Percentiles rank a stretch among this genome's conserved stretches.
Conservation (phyloP, 2,329 filamentous ascomycete genomes). For the Alternaria hordeiaustralica region DNA sequence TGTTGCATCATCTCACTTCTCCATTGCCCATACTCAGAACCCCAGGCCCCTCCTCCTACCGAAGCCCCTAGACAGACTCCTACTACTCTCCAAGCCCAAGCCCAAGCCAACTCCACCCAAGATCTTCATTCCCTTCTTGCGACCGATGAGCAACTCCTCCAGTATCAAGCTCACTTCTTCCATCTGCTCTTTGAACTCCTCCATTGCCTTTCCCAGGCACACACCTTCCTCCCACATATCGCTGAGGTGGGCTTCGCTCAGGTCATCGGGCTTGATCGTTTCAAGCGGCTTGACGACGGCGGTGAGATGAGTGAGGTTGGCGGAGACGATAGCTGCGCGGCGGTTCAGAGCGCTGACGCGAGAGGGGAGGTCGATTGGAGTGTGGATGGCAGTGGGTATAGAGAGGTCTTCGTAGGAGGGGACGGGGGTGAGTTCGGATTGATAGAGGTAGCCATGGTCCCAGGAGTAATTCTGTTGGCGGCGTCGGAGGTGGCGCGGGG, state of each 20-base stretch:
- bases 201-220: not conserved
- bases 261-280: not conserved
- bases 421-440: not conserved
- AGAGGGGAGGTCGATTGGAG: constrained; percentile 1
- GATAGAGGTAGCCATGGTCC: constrained; percentile 1
- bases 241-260: not conserved
- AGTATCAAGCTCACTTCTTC: constrained; percentile 15
- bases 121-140: constrained; percentile 1
- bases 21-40: not conserved
- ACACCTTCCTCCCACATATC: constrained; percentile 4
- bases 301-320: constrained; percentile 1
- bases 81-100: not conserved
- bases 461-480: constrained; percentile 7
- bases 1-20: not conserved
- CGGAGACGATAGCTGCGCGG: constrained; percentile 6
- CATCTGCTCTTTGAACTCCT: constrained; percentile 4
- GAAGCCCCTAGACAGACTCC: not conserved
- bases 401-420: constrained; percentile 1
- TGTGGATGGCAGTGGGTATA: not conserved
- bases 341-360: constrained; percentile 5
- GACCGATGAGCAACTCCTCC: not conserved
- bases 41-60: not conserved
- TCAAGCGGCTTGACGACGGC: constrained; percentile 8
- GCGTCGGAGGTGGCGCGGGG: not conserved
- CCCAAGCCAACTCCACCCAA: not conserved